Conservation (phyloP, 2,329 filamentous ascomycete species). For the Penicillium digitatum region DNA sequence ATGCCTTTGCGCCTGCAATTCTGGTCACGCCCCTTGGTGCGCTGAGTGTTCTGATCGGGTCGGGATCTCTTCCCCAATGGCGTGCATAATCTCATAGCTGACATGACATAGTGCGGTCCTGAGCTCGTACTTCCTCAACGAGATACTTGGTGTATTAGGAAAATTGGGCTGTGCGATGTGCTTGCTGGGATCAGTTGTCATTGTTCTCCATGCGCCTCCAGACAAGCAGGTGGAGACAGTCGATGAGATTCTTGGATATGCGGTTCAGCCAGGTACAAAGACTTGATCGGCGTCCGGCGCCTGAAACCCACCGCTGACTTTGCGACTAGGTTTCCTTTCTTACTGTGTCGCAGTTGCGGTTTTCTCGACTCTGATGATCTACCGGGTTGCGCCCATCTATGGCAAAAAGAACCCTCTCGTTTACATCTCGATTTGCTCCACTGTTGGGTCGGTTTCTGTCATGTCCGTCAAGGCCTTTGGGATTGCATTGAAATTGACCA, state of each 20-base stretch:
- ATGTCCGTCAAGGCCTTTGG: slow-evolving; percentile 99
- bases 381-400: slow-evolving; percentile 81
- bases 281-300: not conserved
- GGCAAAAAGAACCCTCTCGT: slow-evolving; percentile 95
- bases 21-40: slow-evolving; percentile 92
- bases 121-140: slow-evolving; percentile 88
- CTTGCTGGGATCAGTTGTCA: slow-evolving; percentile 92
- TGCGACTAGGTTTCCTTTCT: slow-evolving; percentile 70
- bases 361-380: slow-evolving; percentile 93
- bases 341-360: slow-evolving; percentile 76
- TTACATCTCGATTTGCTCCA: slow-evolving; percentile 96
- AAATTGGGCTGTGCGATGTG: slow-evolving; percentile 96
- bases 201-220: slow-evolving; percentile 92
- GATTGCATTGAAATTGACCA: slow-evolving; percentile 91
- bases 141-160: slow-evolving; percentile 83
- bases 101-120: slow-evolving; percentile 66
- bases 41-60: slow-evolving; percentile 86
- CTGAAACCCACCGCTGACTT: not conserved
- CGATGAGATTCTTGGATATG: slow-evolving; percentile 85
- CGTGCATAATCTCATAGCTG: slow-evolving; percentile 12
- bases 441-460: slow-evolving; percentile 93
- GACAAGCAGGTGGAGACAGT: slow-evolving; percentile 89
- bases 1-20: slow-evolving; percentile 98
- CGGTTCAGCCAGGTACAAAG: slow-evolving; percentile 76
- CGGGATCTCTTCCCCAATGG: slow-evolving; percentile 22